Percentiles rank a stretch among this genome's conserved stretches.
Conservation (phyloP, 1,284 basidiomycete species). For the Fomitopsis palustris region DNA sequence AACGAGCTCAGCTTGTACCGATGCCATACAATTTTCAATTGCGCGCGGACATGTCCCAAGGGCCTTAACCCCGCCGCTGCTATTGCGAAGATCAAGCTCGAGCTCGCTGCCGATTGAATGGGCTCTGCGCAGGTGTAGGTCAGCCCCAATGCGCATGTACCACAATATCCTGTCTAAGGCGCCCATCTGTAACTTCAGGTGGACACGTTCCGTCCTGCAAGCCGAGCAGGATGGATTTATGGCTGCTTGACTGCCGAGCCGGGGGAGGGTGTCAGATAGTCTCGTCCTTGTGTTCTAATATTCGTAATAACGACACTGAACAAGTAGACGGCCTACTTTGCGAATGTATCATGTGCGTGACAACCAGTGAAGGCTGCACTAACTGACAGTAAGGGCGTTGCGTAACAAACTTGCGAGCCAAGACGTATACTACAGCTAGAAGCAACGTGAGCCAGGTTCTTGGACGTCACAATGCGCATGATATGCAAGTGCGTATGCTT, state of each 20-base stretch:
- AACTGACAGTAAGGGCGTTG: too few relatives aligned
- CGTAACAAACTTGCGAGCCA: too few relatives aligned
- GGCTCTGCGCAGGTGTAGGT: not conserved
- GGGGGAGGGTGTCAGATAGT: too few relatives aligned
- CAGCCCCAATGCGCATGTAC: not conserved
- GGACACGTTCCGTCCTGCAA: too few relatives aligned
- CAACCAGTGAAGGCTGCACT: too few relatives aligned
- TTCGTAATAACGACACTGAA: not conserved
- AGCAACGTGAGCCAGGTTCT: too few relatives aligned
- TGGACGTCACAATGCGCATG: too few relatives aligned
- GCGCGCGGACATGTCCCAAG: slow-evolving; percentile 92
- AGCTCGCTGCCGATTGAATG: slow-evolving; percentile 72
- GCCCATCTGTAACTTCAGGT: too few relatives aligned
- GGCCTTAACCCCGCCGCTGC: slow-evolving; percentile 89
- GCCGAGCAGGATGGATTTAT: too few relatives aligned
- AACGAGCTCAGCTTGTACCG: slow-evolving; percentile 94
- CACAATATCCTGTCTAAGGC: not conserved
- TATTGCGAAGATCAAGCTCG: slow-evolving; percentile 87
- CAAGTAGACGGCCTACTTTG: not conserved
- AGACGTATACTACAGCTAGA: too few relatives aligned
- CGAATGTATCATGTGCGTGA: not conserved
- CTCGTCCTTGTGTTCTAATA: not conserved
- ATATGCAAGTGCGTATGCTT: too few relatives aligned
- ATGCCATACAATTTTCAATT: slow-evolving; percentile 97
- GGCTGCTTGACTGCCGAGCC: too few relatives aligned